Evolutionary conservation across 2,329 filamentous ascomycete species (phyloP).

Genomic region (Clonostachys sp.): DNA sequence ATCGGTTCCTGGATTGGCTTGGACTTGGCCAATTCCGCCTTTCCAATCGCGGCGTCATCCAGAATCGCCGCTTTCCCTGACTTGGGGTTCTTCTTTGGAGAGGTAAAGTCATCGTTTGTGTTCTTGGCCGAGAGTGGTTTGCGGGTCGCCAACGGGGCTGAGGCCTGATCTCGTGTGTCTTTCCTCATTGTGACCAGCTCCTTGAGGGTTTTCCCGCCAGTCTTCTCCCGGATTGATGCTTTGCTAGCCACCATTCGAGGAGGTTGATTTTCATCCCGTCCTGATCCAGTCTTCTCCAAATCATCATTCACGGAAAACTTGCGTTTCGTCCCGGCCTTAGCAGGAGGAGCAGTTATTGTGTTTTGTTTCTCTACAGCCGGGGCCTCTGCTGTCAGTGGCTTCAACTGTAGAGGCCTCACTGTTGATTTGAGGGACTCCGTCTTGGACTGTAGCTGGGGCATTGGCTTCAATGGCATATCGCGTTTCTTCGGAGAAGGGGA

Average conservation of each 20-base stretch:
- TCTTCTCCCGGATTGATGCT: conserved; percentile 23
- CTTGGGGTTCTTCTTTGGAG: conserved; percentile 45
- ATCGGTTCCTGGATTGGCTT: conserved; percentile 15
- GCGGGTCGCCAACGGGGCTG: conserved; percentile 23
- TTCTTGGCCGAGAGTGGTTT: conserved; percentile 52
- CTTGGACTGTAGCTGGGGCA: not conserved
- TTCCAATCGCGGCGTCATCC: conserved; percentile 32
- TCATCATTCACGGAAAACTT: conserved; percentile 42
- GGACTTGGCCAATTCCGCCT: conserved; percentile 23
- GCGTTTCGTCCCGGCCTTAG: conserved; percentile 3
- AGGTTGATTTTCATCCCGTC: conserved; percentile 17
- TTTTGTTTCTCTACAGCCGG: conserved; percentile 1
- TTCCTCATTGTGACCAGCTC: conserved; percentile 35
- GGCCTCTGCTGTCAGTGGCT: not conserved
- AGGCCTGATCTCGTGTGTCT: conserved; percentile 27
- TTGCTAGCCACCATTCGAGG: conserved; percentile 14
- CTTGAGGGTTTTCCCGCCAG: conserved; percentile 37
- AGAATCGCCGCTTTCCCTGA: conserved; percentile 9
- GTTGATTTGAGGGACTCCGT: not conserved
- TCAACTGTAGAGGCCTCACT: not conserved
- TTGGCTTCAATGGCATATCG: conserved; percentile 3
- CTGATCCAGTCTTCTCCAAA: conserved; percentile 15
- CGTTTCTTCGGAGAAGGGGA: conserved; percentile 13
- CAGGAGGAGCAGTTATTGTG: conserved; percentile 7
- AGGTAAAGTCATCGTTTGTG: conserved; percentile 54